Evolutionary conservation across 768 basidiomycete genomes (phyloP).

Genomic region (Mycena metata): DNA sequence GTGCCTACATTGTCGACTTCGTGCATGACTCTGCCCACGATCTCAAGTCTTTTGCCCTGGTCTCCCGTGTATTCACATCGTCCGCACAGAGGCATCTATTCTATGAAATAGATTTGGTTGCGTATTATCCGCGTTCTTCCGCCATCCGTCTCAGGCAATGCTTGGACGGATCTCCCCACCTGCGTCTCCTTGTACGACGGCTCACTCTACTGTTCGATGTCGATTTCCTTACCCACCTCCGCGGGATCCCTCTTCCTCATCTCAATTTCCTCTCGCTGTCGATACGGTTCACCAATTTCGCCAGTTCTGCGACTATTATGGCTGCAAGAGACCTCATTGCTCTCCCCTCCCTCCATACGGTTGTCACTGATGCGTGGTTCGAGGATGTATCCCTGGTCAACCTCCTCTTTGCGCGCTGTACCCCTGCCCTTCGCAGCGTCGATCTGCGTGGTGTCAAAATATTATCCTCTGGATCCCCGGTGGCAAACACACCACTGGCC

Average conservation of each 20-base stretch:
- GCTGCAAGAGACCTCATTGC: not conserved
- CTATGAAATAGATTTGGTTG: not conserved
- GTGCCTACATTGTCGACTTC: slow-evolving; percentile 44
- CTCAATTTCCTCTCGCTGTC: not conserved
- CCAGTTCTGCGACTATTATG: not conserved
- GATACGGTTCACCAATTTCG: not conserved
- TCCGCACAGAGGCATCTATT: slow-evolving; percentile 3
- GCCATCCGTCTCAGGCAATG: slow-evolving; percentile 2
- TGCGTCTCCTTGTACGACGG: not conserved
- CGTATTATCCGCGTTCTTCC: no score
- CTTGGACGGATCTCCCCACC: not conserved
- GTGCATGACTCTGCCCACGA: slow-evolving; percentile 43
- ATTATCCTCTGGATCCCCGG: not conserved
- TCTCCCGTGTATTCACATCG: slow-evolving; percentile 39
- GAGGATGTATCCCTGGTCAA: not conserved
- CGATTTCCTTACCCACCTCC: not conserved
- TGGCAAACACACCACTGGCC: not conserved
- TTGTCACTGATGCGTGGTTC: not conserved
- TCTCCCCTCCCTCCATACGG: slow-evolving; percentile 6
- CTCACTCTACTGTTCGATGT: not conserved
- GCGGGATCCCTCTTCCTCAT: not conserved
- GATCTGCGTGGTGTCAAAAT: not conserved
- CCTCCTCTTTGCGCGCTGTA: slow-evolving; percentile 4
- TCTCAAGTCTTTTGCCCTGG: slow-evolving; percentile 44
- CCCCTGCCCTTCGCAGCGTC: not conserved